Base-by-base conservation (phyloP, 192 early-diverging fungal species). In the Thoreauomyces humboldtii region DNA sequence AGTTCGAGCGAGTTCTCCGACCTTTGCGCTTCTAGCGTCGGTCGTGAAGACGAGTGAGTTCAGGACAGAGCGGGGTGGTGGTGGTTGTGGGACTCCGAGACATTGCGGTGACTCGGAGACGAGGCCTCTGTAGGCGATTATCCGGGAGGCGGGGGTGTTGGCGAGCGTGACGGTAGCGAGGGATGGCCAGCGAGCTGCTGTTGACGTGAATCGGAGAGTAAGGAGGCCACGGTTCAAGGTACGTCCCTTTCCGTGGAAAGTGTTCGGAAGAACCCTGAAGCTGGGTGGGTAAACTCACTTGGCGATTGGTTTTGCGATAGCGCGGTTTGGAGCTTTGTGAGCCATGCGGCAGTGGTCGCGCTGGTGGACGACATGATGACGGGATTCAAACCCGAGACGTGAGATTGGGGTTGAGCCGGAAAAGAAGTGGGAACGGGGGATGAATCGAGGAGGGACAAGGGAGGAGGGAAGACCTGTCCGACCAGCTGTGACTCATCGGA, bases 21-120 rank as follows among this genome's bases (percentile, higher is more conserved):
- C 35, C 34, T 62, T 62, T 22, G 60, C 60, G 29, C 60, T 62
- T 21, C 60, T 42, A 24, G 60, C 60, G 46, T 62, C 60, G 22
- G 60, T 62, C 4, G 60, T 62, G 46, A 62, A 62, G 11, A 62
- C 28, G 21, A 62, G 11, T 24, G 32, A 22, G 22, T 62, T 45
- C 0, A 62, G 32, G 7, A 50, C 31, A 52, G 34, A 15, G n/a
- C n/a, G n/a, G 28, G 32, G 45, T 24, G 21, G 44, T 15, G n/a
- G 24, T 11, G 24, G 5, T 25, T 52, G 5, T 27, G 50, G 50
- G 21, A 15, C 24, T 6, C n/a, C 15, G 15, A 22, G 27, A 6
- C 27, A 15, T 15, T 17, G n/a, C 4, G n/a, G 28, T 3, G 24
- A 28, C 17, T 58, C 56, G 14, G 37, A 37, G 2, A 48, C 41